These are phyloP conservation scores for Monilinia vaccinii-corymbosi DNA, from an alignment of 2,329 filamentous ascomycete genomes.

Conservation along the genomic window DNA sequence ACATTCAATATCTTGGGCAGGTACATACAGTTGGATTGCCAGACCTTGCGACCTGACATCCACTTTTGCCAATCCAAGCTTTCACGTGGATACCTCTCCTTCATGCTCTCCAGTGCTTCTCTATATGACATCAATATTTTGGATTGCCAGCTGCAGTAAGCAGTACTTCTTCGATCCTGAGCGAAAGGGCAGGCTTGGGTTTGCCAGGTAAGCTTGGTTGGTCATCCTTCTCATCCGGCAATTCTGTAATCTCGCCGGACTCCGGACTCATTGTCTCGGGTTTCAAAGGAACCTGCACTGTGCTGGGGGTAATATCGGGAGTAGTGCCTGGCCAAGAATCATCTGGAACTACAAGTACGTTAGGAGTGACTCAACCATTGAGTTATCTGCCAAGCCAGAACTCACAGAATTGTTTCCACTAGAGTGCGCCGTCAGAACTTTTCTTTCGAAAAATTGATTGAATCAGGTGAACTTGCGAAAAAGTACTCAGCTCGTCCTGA, in stretches of 20 bases:
- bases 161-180: not conserved
- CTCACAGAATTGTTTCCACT: not conserved
- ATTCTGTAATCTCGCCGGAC: not conserved
- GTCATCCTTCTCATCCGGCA: not conserved
- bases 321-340: not conserved
- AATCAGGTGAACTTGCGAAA: not conserved
- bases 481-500: constrained; percentile 8
- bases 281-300: not conserved
- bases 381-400: not conserved
- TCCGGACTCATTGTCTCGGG: not conserved
- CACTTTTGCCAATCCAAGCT: constrained; percentile 10
- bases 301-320: too few species aligned
- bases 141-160: not conserved
- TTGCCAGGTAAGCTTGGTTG: not conserved
- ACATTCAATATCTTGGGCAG: too few species aligned
- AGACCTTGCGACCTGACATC: constrained; percentile 11
- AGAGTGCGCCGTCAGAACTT: not conserved
- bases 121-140: not conserved
- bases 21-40: constrained; percentile 11
- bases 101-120: not conserved
- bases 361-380: not conserved
- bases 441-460: not conserved
- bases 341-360: not conserved
- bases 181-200: not conserved
- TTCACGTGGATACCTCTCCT: constrained; percentile 5